Percentiles rank a stretch among this genome's conserved stretches.
Conservation (phyloP, 2,329 filamentous ascomycete genomes). For the Alternaria brassicae region DNA sequence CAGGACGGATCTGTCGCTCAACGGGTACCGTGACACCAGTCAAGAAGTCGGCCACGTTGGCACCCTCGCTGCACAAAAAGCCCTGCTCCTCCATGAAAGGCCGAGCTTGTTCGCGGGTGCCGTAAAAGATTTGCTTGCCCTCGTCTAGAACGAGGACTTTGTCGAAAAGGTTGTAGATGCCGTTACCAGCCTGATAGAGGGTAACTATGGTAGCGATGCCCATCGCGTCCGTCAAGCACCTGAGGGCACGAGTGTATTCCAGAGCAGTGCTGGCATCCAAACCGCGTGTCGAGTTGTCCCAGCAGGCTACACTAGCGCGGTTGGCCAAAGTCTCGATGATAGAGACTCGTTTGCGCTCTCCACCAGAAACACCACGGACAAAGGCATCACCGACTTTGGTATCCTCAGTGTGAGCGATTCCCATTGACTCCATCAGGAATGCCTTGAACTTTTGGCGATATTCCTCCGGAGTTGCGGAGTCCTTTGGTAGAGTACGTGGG, state of each 20-base stretch:
- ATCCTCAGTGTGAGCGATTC: conserved; percentile 61
- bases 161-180: conserved; percentile 70
- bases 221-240: conserved; percentile 58
- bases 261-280: conserved; percentile 55
- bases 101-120: conserved; percentile 65
- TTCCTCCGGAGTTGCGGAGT: conserved; percentile 54
- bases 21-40: conserved; percentile 69
- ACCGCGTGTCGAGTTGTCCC: conserved; percentile 55
- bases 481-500: conserved; percentile 62
- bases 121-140: conserved; percentile 78
- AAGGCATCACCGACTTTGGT: conserved; percentile 74
- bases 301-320: conserved; percentile 62
- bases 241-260: conserved; percentile 63
- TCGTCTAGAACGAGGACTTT: conserved; percentile 77
- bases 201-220: conserved; percentile 62
- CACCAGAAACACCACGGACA: conserved; percentile 71
- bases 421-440: conserved; percentile 59
- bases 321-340: conserved; percentile 70
- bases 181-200: conserved; percentile 60
- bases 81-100: conserved; percentile 72
- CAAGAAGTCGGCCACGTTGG: conserved; percentile 76
- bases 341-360: conserved; percentile 72
- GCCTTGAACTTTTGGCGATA: conserved; percentile 58
- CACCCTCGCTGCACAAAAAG: conserved; percentile 68
- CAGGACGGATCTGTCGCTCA: conserved; percentile 51